Evolutionary conservation across 2,329 filamentous ascomycete genomes (phyloP).

Genomic region (Aspergillus cejpii): DNA sequence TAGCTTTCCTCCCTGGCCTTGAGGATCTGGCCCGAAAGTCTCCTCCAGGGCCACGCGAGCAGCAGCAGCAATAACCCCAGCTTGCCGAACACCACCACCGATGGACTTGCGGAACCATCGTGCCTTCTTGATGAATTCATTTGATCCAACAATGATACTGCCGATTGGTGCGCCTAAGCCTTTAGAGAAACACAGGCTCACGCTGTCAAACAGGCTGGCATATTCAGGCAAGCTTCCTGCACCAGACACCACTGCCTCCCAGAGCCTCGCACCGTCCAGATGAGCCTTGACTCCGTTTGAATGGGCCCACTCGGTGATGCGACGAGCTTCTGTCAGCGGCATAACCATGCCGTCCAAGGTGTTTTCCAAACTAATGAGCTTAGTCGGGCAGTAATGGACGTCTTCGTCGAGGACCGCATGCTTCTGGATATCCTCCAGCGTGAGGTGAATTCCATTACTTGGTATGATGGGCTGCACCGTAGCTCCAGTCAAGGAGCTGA

Average conservation of each 20-base stretch:
- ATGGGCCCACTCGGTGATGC: conserved; percentile 65
- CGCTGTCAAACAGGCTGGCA: conserved; percentile 62
- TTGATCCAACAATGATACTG: conserved; percentile 60
- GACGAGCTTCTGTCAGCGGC: conserved; percentile 63
- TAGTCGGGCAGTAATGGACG: conserved; percentile 71
- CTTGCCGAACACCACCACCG: conserved; percentile 70
- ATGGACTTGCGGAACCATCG: conserved; percentile 75
- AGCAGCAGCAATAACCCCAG: conserved; percentile 68
- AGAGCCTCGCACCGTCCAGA: conserved; percentile 71
- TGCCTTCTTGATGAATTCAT: conserved; percentile 57
- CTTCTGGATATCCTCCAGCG: conserved; percentile 66
- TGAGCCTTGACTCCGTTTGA: conserved; percentile 62
- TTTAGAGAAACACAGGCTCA: conserved; percentile 75
- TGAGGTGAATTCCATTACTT: conserved; percentile 64
- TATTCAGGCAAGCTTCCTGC: conserved; percentile 62
- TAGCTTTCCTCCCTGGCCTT: conserved; percentile 57
- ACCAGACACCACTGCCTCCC: conserved; percentile 70
- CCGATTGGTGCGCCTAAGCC: conserved; percentile 76
- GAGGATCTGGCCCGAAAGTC: conserved; percentile 59
- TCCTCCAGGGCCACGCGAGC: conserved; percentile 72
- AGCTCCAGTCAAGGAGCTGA: conserved; percentile 65
- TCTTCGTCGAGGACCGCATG: conserved; percentile 58
- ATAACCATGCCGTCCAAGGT: conserved; percentile 73
- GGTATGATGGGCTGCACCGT: conserved; percentile 61
- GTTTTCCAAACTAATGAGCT: conserved; percentile 77